Evolutionary conservation across 208 protist genomes (phyloP).

Genomic region (Borovskyia barvae): DNA sequence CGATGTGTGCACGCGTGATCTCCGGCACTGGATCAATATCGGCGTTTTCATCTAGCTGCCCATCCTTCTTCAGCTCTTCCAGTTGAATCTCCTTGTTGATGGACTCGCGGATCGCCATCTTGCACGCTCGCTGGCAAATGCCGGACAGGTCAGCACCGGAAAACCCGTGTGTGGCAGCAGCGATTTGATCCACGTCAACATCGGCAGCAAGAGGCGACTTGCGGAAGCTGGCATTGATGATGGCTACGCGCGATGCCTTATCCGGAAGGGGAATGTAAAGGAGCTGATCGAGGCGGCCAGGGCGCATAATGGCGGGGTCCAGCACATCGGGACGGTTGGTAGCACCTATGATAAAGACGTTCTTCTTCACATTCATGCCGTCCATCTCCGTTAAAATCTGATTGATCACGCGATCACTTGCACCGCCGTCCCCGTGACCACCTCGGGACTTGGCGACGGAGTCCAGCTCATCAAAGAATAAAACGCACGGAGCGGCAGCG

Average conservation of each 20-base stretch:
- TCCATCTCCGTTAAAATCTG: slow-evolving; percentile 99
- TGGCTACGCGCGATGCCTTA: slow-evolving; percentile 92
- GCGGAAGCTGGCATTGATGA: slow-evolving; percentile 97
- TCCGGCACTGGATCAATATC: slow-evolving; percentile 87
- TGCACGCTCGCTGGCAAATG: slow-evolving; percentile 91
- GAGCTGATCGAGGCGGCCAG: slow-evolving; percentile 94
- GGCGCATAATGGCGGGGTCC: slow-evolving; percentile 99
- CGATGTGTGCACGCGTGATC: slow-evolving; percentile 91
- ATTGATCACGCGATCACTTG: slow-evolving; percentile 99
- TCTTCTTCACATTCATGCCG: slow-evolving; percentile 99
- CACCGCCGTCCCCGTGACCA: slow-evolving; percentile 96
- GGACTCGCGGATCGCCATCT: slow-evolving; percentile 91
- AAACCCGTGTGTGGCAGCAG: slow-evolving; percentile 97
- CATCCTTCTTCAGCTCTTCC: slow-evolving; percentile 60
- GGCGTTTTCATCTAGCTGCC: slow-evolving; percentile 59
- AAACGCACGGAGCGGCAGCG: slow-evolving; percentile 98
- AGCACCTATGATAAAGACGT: slow-evolving; percentile 99
- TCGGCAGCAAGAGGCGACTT: slow-evolving; percentile 97
- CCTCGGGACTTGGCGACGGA: slow-evolving; percentile 98
- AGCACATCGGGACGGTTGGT: slow-evolving; percentile 99
- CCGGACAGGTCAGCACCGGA: slow-evolving; percentile 98
- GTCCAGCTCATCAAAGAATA: slow-evolving; percentile 99
- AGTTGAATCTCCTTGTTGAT: slow-evolving; percentile 89
- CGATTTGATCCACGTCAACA: slow-evolving; percentile 97
- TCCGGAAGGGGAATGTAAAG: slow-evolving; percentile 99